Conservation (phyloP, 176 grass and related monocot genomes). For the Zizania latifolia region DNA sequence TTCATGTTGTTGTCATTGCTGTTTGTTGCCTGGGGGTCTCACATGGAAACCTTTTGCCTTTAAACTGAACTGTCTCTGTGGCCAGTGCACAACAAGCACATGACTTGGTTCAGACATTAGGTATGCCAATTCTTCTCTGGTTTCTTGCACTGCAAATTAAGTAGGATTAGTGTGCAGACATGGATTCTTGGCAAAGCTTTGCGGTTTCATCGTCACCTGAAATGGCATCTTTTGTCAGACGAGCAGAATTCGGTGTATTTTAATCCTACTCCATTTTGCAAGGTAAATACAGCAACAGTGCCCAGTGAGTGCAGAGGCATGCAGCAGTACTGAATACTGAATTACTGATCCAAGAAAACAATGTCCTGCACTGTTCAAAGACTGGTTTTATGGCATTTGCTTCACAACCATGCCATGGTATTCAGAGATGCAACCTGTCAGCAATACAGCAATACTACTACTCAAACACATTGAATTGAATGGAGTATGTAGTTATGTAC, state of each 20-base stretch:
- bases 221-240: background rate
- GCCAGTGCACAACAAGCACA: slow-evolving; percentile 13
- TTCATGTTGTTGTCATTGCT: background rate
- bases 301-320: background rate
- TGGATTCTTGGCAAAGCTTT: background rate
- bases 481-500: background rate
- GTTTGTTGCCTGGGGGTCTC: background rate
- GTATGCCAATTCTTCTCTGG: background rate
- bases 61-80: background rate
- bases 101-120: background rate
- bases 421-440: slow-evolving; percentile 23
- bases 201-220: background rate
- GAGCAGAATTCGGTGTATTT: background rate
- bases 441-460: background rate
- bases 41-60: background rate
- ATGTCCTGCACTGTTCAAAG: background rate
- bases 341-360: background rate
- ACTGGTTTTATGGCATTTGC: slow-evolving; percentile 8
- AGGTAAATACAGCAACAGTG: background rate
- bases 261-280: background rate
- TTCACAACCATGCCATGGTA: slow-evolving; percentile 14
- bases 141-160: background rate
- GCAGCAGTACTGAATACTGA: background rate
- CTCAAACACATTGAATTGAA: slow-evolving; percentile 25
- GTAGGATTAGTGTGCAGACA: background rate